A percentile compares a stretch with the other conserved stretches of the same genome.
Evolutionary conservation across 2,329 filamentous ascomycete species (phyloP).

Genomic region (Apiospora malaysiana): DNA sequence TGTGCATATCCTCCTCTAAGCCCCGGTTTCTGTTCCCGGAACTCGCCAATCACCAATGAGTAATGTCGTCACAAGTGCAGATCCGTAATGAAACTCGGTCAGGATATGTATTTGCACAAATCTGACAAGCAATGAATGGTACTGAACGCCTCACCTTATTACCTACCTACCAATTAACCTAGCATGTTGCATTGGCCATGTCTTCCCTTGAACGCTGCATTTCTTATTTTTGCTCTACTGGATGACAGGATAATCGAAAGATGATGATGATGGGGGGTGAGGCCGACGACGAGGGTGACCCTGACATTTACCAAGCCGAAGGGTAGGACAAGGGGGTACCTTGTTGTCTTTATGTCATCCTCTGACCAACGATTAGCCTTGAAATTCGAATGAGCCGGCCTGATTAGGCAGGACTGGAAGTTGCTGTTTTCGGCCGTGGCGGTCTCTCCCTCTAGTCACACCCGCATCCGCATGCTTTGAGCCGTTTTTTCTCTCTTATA

Average conservation of each 20-base stretch:
- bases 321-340: background rate
- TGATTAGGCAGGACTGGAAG: constrained; percentile 12
- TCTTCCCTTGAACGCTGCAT: background rate
- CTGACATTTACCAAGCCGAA: too few species aligned
- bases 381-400: constrained; percentile 9
- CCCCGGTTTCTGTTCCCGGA: background rate
- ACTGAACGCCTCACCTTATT: background rate
- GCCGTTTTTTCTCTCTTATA: background rate
- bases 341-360: constrained; percentile 1
- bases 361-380: constrained; percentile 19
- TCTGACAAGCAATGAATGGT: too few species aligned
- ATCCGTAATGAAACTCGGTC: background rate
- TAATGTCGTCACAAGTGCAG: constrained; percentile 16
- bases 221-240: background rate
- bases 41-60: constrained; percentile 1
- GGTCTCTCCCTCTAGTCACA: background rate
- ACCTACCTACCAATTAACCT: background rate
- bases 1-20: background rate
- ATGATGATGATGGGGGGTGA: background rate
- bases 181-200: background rate
- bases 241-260: background rate
- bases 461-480: background rate
- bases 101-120: constrained; percentile 1
- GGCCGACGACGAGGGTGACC: background rate
- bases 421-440: background rate